phyloP scores from a whole-genome alignment of 371 early-diverging fungal species.

The Rhizopus stolonifer region DNA sequence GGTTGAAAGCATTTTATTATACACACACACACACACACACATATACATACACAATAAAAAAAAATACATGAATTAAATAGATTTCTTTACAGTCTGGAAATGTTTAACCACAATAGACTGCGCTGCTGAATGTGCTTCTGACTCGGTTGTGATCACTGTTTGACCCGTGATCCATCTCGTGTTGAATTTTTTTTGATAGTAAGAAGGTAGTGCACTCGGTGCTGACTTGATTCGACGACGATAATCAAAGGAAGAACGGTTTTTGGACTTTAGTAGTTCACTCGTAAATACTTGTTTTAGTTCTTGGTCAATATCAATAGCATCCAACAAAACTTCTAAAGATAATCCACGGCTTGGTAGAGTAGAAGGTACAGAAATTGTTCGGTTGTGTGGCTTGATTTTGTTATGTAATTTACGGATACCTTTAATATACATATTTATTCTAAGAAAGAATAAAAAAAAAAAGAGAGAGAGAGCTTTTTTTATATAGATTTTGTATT shows the following conservation, averaged over 20 bases:
- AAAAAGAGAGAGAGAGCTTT: conserved; percentile 4
- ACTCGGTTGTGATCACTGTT: conserved; percentile 12
- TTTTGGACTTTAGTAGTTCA: conserved; percentile 35
- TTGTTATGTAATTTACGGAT: no score
- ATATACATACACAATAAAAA: neutral
- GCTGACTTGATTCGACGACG: conserved; percentile 40
- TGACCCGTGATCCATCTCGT: conserved; percentile 13
- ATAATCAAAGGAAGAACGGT: conserved; percentile 6
- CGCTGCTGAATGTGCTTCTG: conserved; percentile 24
- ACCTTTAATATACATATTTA: no score
- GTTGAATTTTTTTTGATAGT: conserved; percentile 19
- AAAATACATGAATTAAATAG: neutral
- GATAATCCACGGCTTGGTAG: conserved; percentile 21
- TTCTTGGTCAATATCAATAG: conserved; percentile 48
- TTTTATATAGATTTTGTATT: conserved; percentile 10
- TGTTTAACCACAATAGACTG: conserved; percentile 26
- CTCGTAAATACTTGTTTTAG: conserved; percentile 42
- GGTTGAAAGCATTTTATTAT: neutral
- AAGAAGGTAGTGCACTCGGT: conserved; percentile 36
- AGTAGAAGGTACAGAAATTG: conserved; percentile 31
- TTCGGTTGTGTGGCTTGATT: no score
- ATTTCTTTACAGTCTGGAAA: conserved; percentile 23
- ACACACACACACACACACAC: neutral
- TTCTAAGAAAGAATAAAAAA: conserved; percentile 10
- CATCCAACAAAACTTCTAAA: conserved; percentile 39